phyloP scores from a whole-genome alignment of 2,329 filamentous ascomycete species.

The Trichoderma hamatum region DNA sequence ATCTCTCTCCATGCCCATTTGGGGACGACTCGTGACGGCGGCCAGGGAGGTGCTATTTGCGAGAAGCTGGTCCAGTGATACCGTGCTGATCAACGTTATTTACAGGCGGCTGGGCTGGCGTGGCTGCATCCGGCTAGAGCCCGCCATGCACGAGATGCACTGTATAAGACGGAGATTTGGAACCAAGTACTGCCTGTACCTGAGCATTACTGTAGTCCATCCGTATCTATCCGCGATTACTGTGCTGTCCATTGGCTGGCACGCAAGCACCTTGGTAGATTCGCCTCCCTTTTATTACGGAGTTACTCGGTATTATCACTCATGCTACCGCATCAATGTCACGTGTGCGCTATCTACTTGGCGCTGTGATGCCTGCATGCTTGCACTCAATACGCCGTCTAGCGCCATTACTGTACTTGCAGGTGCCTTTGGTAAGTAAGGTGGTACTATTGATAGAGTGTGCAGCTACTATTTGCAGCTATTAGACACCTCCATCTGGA shows the following conservation, averaged over 20 bases:
- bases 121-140: constrained; percentile 14
- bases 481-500: not conserved
- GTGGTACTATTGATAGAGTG: not conserved
- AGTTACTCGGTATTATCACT: not conserved
- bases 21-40: constrained; percentile 23
- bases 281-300: constrained; percentile 9
- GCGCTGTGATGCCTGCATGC: not conserved
- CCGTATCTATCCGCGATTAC: not conserved
- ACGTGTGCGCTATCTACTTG: not conserved
- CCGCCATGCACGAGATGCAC: constrained; percentile 14
- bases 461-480: not conserved
- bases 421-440: not conserved
- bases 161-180: constrained; percentile 2
- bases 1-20: constrained; percentile 17
- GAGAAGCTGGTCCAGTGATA: constrained; percentile 20
- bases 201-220: not conserved
- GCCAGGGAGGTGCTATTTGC: constrained; percentile 10
- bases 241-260: not conserved
- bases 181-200: not conserved
- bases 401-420: not conserved
- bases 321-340: not conserved
- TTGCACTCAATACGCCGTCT: not conserved
- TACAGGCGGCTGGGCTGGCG: constrained; percentile 14
- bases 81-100: constrained; percentile 25
- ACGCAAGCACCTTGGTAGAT: not conserved